Conservation (phyloP, 441 rosid genomes). For the Jatropha multifida region DNA sequence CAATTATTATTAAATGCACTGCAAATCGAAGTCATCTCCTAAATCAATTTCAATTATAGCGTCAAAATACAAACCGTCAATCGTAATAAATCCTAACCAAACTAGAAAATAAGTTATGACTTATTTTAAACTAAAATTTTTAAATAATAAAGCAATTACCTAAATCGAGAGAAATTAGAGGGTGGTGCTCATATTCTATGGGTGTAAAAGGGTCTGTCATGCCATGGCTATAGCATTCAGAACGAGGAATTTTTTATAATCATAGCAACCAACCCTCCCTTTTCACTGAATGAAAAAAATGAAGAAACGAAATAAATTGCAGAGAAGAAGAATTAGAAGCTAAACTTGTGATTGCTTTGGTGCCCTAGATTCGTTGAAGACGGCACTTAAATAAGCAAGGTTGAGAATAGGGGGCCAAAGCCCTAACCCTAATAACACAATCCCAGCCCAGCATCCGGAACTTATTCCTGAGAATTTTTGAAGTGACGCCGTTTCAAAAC, state of each 20-base stretch:
- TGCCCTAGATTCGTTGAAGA: background rate
- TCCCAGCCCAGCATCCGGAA: background rate
- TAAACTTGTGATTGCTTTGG: background rate
- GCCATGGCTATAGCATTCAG: slow-evolving; percentile 30
- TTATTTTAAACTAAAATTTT: background rate
- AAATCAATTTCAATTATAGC: background rate
- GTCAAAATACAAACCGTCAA: background rate
- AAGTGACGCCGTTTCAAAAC: background rate
- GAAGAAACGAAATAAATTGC: background rate
- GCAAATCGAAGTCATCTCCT: slow-evolving; percentile 21
- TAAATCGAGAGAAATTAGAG: background rate
- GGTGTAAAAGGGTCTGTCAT: slow-evolving; percentile 34
- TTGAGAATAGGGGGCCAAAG: background rate
- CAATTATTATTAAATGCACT: slow-evolving; percentile 18
- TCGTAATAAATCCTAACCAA: background rate
- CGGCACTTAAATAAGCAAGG: background rate
- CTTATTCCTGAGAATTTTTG: background rate
- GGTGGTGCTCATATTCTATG: slow-evolving; percentile 33
- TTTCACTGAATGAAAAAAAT: background rate
- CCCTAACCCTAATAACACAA: slow-evolving; percentile 5
- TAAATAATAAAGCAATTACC: background rate
- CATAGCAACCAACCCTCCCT: slow-evolving; percentile 19
- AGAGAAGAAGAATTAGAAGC: background rate
- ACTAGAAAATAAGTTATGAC: background rate
- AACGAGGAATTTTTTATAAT: slow-evolving; percentile 32